phyloP scores from a whole-genome alignment of 257 asterid genomes.

The Petunia secreta region DNA sequence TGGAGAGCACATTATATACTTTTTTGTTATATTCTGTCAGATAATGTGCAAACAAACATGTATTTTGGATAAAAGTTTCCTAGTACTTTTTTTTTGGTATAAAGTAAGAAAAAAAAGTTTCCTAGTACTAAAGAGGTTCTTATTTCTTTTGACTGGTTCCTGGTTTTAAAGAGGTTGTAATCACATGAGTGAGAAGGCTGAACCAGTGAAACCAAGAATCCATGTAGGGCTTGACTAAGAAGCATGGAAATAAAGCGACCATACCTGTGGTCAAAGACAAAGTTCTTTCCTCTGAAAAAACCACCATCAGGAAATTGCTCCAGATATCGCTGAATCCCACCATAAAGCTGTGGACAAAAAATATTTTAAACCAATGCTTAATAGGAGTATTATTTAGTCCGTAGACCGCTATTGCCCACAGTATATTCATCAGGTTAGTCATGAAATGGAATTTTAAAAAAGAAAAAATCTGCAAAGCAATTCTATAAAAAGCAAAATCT shows the following conservation, averaged over 20 bases:
- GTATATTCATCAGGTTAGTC: background rate
- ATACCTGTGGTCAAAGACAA: slow-evolving; percentile 98
- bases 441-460: background rate
- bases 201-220: slow-evolving; percentile 28
- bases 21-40: background rate
- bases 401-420: background rate
- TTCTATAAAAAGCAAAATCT: slow-evolving; percentile 3
- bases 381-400: background rate
- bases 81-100: too few relatives aligned
- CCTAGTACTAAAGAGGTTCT: too few relatives aligned
- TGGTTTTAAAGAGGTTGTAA: background rate
- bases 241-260: slow-evolving; percentile 18
- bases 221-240: slow-evolving; percentile 13
- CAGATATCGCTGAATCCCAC: slow-evolving; percentile 95
- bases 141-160: too few relatives aligned
- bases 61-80: slow-evolving; percentile 19
- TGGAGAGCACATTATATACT: background rate
- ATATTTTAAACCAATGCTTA: slow-evolving; percentile 24
- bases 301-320: slow-evolving; percentile 97
- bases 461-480: background rate
- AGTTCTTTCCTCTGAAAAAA: slow-evolving; percentile 93
- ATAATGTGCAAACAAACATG: background rate
- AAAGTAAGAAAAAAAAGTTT: too few relatives aligned
- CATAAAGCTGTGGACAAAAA: slow-evolving; percentile 69
- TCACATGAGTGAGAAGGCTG: slow-evolving; percentile 1